These are phyloP conservation scores for Nakazawaea anatomiae DNA, from an alignment of 805 yeast species.

Conservation along the genomic window DNA sequence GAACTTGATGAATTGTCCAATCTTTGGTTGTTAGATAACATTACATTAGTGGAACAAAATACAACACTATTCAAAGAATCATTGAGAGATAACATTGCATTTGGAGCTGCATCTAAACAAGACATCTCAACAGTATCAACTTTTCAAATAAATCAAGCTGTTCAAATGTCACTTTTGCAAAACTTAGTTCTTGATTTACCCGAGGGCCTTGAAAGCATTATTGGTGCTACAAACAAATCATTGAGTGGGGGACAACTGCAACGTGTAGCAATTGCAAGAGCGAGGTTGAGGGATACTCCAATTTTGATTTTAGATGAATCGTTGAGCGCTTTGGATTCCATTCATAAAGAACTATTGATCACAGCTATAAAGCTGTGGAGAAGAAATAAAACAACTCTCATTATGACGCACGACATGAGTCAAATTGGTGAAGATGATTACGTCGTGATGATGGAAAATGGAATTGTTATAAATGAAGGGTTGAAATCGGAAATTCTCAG, in stretches of 20 bases:
- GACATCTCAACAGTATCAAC: conserved; percentile 19
- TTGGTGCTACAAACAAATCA: conserved; percentile 38
- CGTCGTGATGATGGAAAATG: conserved; percentile 55
- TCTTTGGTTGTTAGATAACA: conserved; percentile 52
- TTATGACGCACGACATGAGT: conserved; percentile 72
- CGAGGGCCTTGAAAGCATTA: conserved; percentile 45
- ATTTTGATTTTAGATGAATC: conserved; percentile 83
- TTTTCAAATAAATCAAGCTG: conserved; percentile 34
- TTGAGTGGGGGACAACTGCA: conserved; percentile 93
- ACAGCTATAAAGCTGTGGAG: conserved; percentile 55
- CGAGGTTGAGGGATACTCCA: conserved; percentile 65
- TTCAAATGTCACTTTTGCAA: conserved; percentile 45
- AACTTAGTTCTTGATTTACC: conserved; percentile 44
- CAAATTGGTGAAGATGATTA: conserved; percentile 53
- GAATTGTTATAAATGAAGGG: conserved; percentile 45
- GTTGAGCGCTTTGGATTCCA: conserved; percentile 69
- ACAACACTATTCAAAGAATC: conserved; percentile 62
- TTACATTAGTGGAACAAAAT: conserved; percentile 71
- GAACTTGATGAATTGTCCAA: conserved; percentile 36
- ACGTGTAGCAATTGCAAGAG: conserved; percentile 79
- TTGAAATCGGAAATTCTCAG: conserved; percentile 25
- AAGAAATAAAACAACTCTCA: conserved; percentile 63
- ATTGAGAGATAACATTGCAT: conserved; percentile 53
- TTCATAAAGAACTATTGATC: conserved; percentile 39
- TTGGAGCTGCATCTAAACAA: conserved; percentile 35